A percentile compares a stretch with the other conserved stretches of the same genome.
Evolutionary conservation across 2,329 filamentous ascomycete genomes (phyloP).

Genomic region (Grosmannia huntii): DNA sequence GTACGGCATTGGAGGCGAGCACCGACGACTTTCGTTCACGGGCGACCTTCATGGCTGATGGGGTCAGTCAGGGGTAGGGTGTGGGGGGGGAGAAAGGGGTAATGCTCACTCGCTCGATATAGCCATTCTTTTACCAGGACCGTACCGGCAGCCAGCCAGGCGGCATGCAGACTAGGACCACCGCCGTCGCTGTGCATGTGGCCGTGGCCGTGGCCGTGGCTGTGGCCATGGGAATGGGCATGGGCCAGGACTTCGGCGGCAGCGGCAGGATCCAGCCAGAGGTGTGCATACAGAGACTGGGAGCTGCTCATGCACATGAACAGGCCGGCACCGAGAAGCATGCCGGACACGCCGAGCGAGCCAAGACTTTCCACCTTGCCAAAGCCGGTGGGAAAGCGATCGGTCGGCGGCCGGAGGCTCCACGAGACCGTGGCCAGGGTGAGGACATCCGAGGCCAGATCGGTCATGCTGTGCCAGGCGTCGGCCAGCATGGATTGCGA

Average conservation of each 20-base stretch:
- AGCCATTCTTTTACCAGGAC: constrained; percentile 94
- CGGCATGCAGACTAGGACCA: constrained; percentile 80
- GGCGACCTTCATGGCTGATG: constrained; percentile 82
- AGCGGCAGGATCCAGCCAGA: constrained; percentile 50
- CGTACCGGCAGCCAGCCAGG: constrained; percentile 83
- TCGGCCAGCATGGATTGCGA: constrained; percentile 89
- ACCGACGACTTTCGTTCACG: constrained; percentile 90
- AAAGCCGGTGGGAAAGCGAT: constrained; percentile 79
- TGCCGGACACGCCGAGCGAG: constrained; percentile 81
- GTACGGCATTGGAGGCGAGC: constrained; percentile 87
- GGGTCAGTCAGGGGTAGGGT: constrained; percentile 14
- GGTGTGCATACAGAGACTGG: constrained; percentile 56
- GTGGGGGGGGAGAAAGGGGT: too few relatives aligned
- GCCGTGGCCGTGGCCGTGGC: constrained; percentile 53
- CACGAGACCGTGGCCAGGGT: constrained; percentile 90
- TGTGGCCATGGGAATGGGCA: constrained; percentile 48
- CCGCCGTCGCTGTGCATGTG: constrained; percentile 49
- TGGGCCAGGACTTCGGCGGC: constrained; percentile 41
- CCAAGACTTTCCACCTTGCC: constrained; percentile 97
- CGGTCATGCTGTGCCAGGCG: constrained; percentile 88
- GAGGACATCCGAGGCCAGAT: constrained; percentile 88
- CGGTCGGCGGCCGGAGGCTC: constrained; percentile 74
- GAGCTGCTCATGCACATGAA: constrained; percentile 81
- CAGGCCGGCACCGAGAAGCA: constrained; percentile 77
- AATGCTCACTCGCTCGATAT: constrained; percentile 80